These are phyloP conservation scores for Heritiera fomes DNA, from an alignment of 345 rosid species.

Conservation along the genomic window DNA sequence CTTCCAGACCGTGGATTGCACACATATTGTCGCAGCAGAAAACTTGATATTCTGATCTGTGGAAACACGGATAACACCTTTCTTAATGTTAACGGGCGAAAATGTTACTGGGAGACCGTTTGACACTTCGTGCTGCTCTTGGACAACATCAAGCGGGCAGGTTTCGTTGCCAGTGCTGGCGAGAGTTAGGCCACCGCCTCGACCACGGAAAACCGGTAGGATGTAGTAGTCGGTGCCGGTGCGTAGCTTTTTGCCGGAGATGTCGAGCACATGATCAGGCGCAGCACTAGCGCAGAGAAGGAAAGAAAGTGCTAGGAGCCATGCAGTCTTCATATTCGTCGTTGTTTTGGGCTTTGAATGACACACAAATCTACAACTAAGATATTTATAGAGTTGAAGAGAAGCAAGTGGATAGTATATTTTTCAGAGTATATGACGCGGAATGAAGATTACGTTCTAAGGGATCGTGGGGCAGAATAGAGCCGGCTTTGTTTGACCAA, in stretches of 20 bases:
- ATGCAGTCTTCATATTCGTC: neutral
- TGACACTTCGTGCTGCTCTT: conserved; percentile 24
- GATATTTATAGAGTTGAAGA: neutral
- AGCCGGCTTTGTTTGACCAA: conserved; percentile 11
- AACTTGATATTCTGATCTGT: conserved; percentile 35
- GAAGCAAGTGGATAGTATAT: neutral
- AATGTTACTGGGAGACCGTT: conserved; percentile 37
- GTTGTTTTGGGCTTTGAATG: neutral
- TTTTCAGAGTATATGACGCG: neutral
- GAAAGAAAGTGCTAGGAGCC: conserved; percentile 16
- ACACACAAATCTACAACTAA: neutral
- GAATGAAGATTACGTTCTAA: neutral
- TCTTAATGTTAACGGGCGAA: conserved; percentile 28
- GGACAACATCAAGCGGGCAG: conserved; percentile 42
- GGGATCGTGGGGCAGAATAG: neutral
- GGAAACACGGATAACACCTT: conserved; percentile 31
- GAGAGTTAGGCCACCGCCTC: conserved; percentile 43
- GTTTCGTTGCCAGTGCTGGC: conserved; percentile 23
- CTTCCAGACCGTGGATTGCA: conserved; percentile 20
- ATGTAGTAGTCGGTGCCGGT: conserved; percentile 34
- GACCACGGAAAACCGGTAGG: conserved; percentile 31
- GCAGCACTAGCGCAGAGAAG: conserved; percentile 16
- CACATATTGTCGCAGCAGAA: conserved; percentile 1
- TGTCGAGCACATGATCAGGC: conserved; percentile 35
- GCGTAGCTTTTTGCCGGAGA: conserved; percentile 16